A percentile compares a stretch with the other conserved stretches of the same genome.
Evolutionary conservation across 1,284 basidiomycete genomes (phyloP).

Genomic region (Ceratobasidium sp.): DNA sequence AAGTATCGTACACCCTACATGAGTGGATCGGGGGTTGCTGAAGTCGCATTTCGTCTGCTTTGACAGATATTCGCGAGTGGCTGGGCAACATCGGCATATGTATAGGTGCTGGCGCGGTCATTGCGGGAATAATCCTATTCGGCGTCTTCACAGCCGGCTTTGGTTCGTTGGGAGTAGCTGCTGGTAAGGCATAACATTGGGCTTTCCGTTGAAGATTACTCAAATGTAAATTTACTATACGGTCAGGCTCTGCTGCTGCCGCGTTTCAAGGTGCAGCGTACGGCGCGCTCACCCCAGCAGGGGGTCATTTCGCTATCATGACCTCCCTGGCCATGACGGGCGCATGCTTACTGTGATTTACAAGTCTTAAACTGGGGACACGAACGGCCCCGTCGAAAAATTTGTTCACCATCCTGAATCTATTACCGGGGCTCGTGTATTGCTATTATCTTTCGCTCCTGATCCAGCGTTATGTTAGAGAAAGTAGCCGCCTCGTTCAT

Average conservation of each 20-base stretch:
- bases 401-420: too few relatives aligned
- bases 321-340: slow-evolving; percentile 26
- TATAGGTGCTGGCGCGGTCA: background rate
- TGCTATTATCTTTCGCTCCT: too few relatives aligned
- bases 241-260: slow-evolving; percentile 1
- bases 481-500: too few relatives aligned
- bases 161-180: slow-evolving; percentile 11
- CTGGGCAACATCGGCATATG: background rate
- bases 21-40: too few relatives aligned
- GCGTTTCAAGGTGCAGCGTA: background rate
- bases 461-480: too few relatives aligned
- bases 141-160: slow-evolving; percentile 3
- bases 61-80: too few relatives aligned
- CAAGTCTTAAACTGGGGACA: too few relatives aligned
- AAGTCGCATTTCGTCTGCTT: too few relatives aligned
- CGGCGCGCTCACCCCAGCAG: slow-evolving; percentile 4
- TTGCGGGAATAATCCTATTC: background rate
- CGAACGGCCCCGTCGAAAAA: too few relatives aligned
- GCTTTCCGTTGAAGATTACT: background rate
- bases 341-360: too few relatives aligned
- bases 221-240: background rate
- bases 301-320: slow-evolving; percentile 3
- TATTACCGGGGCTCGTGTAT: too few relatives aligned
- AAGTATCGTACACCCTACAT: too few relatives aligned
- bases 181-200: background rate